Evolutionary conservation across 1,284 basidiomycete species (phyloP).

Genomic region (Chiua sp.): DNA sequence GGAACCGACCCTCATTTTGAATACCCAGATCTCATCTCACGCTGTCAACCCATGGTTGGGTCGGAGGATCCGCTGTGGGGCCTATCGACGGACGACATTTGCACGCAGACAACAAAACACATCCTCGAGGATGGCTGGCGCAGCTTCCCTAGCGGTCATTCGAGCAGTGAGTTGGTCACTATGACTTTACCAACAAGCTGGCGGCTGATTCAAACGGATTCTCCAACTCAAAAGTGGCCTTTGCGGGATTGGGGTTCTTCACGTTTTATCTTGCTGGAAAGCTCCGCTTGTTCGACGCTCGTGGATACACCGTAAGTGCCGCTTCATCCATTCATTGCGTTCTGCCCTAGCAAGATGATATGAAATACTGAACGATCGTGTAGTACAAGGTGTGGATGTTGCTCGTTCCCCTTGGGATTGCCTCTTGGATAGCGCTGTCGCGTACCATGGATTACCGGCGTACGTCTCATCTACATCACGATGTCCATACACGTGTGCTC

Average conservation of each 20-base stretch:
- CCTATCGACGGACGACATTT: conserved; percentile 78
- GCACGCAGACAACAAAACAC: conserved; percentile 77
- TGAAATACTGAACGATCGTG: conserved; percentile 6
- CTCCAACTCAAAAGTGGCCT: conserved; percentile 65
- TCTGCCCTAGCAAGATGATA: neutral
- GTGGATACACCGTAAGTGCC: conserved; percentile 73
- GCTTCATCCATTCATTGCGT: no score
- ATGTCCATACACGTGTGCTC: neutral
- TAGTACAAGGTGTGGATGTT: conserved; percentile 85
- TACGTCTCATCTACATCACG: conserved; percentile 43
- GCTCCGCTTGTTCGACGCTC: conserved; percentile 86
- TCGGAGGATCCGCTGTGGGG: no score
- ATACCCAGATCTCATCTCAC: conserved; percentile 81
- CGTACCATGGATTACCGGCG: conserved; percentile 91
- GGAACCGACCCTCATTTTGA: neutral
- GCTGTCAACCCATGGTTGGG: no score
- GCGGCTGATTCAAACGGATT: no score
- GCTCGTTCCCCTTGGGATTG: conserved; percentile 75
- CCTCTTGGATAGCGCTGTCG: conserved; percentile 88
- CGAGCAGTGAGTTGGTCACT: conserved; percentile 62
- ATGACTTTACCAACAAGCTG: no score
- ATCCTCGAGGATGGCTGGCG: conserved; percentile 97
- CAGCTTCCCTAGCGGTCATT: conserved; percentile 94
- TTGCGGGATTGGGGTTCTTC: conserved; percentile 92
- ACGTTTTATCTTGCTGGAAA: conserved; percentile 92